Base-by-base conservation (phyloP, 169 alveolate genomes). In the Babesia ovis region DNA sequence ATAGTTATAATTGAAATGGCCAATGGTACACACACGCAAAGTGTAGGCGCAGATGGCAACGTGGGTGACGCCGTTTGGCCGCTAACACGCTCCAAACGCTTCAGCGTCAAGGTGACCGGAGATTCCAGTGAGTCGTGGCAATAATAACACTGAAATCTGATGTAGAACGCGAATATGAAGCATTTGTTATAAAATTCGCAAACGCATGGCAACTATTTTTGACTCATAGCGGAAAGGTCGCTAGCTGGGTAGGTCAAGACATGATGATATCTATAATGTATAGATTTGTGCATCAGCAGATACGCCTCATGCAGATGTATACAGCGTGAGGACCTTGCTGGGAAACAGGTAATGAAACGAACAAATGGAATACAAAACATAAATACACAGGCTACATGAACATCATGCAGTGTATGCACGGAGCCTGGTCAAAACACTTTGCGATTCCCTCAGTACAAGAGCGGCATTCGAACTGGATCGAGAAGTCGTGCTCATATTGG, bases 191-290 rank as follows among this genome's bases (percentile, higher is more conserved):
- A 6, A 73, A 35, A 51, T 79, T 58, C 39, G 54, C 86, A 5
- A 42, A 79, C 58, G 72, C 86, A 8, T 79, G 86, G 86, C 86
- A 79, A 57, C 45, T 79, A n/a, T 79, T 79, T 42, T 23, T 79
- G 45, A 58, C 83, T 20, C 54, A 59, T 68, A 46, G 75, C 39
- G 76, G 68, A 25, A 79, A 48, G 51, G 76, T 69, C 31, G 74
- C 56, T 5, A 55, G 64, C 67, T 79, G 86, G 86, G 86, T 79
- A 68, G 23, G 59, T 35, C 31, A 39, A 0, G 29, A 18, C 18
- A 56, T 31, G 37, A 25, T 18, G 2, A 8, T 20, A 31, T 32
- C 20, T 29, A n/a, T 23, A 0, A 0, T 1, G 1, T 32, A 20
- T 55, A 79, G 86, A 20, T 79, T 0, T 79, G 86, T 41, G 67